Evolutionary conservation across 441 rosid genomes (phyloP), one percentile per base, ranked within the genome.

Genomic region (Pelargonium citronellum): DNA sequence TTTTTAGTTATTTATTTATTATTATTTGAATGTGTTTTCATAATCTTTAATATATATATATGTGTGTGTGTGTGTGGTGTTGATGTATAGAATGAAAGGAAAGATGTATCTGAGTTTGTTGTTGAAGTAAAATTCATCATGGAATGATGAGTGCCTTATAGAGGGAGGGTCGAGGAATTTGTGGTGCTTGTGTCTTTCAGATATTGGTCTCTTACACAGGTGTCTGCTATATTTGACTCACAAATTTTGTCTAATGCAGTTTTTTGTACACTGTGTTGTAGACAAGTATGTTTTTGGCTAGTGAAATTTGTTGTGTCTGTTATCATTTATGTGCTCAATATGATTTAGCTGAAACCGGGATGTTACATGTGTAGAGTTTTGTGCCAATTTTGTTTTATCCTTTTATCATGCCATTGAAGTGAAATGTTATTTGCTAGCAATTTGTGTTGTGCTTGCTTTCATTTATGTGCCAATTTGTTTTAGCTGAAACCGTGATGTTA

Each of bases 371-470:
- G 62, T 70, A 47, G 44, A 70, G 34, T 22, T 5, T 63, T n/a
- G 34, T 57, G 39, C 7, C 39, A 34, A 34, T 24, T 30, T 41
- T 55, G 63, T 13, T 73, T 57, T 55, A 24, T 64, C 16, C 39
- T 34, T 34, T 34, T 34, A 5, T 83, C 79, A 83, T 82, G 87
- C 81, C 67, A 81, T 75, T 80, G 82, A 85, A 74, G 83, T 67
- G 61, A 73, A n/a, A 94, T 95, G 41, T 37, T 37, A 37, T 37
- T 37, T 37, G 41, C 41, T 37, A 37, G 7, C 0, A 34, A 37
- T 37, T 6, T 37, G 41, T 37, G 41, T 37, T 37, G 41, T 6
- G 8, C 41, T 6, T 37, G 41, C 0, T 5, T 0, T 37, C 41
- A 37, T 37, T 0, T 37, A 5, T 37, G 41, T 1, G 30, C 39